Evolutionary conservation across 306 rosid genomes (phyloP), one percentile per base, ranked within the genome.

Genomic region (Prunus kanzakura): DNA sequence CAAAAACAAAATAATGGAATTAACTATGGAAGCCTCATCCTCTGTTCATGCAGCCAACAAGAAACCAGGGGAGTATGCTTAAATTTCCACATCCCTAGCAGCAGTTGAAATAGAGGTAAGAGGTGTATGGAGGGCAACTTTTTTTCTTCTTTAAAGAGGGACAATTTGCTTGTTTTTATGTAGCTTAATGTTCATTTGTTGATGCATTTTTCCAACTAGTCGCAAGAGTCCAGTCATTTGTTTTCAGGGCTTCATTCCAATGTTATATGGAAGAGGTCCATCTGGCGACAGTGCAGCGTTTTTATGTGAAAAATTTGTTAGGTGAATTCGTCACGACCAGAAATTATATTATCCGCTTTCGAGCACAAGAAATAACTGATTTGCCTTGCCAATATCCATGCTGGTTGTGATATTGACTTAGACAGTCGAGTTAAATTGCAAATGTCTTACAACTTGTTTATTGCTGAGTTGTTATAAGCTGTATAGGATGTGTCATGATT

Each of bases 1-100:
- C 32, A 92, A 86, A 79, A 81, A 65, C 55, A 67, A 78, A 85
- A 89, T 64, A 82, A 80, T 64, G 72, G 88, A 85, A 79, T 79
- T 75, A 77, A 71, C 76, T 52, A 73, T 71, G 72, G 69, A 47
- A 35, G 66, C 80, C 52, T 67, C 84, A 73, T 67, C 73, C 66
- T 78, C 74, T 63, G 67, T 76, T 58, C 41, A 27, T 22, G 25
- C 29, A 41, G 74, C 63, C 69, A 35, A 47, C 68, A 47, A 68
- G 58, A 76, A 38, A 57, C 76, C 78, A 13, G 54, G 8, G 65
- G 38, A 38, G 3, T 51, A 20, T 57, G 55, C 77, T 76, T 45
- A 47, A 67, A 55, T 51, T 58, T 79, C 77, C 55, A 46, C 70
- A 54, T 72, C 71, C 79, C 50, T 58, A 87, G 58, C 67, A 61